Conservation (phyloP, 2,329 filamentous ascomycete genomes). For the Trichophyton verrucosum region DNA sequence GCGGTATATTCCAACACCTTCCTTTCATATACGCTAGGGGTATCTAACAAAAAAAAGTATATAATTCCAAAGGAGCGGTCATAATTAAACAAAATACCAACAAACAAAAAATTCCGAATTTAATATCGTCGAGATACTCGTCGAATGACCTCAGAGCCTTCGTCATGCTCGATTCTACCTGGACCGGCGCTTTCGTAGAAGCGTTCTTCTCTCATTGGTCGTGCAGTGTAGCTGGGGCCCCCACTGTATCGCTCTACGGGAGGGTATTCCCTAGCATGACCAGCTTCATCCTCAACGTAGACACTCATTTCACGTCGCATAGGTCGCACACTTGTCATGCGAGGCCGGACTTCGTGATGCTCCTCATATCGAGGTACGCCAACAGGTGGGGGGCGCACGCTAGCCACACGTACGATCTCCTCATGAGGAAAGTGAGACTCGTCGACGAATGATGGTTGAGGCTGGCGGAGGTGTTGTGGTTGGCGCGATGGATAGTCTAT, state of each 20-base stretch:
- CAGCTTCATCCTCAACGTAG: constrained; percentile 29
- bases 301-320: constrained; percentile 32
- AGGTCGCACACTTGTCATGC: constrained; percentile 33
- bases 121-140: constrained; percentile 25
- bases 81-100: background rate
- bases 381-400: constrained; percentile 42
- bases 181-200: constrained; percentile 28
- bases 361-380: constrained; percentile 32
- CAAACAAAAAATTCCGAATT: background rate
- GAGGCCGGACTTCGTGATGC: constrained; percentile 26
- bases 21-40: background rate
- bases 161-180: constrained; percentile 21
- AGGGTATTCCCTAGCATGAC: constrained; percentile 39
- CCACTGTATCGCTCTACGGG: constrained; percentile 28
- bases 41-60: background rate
- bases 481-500: constrained; percentile 29
- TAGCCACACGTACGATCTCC: constrained; percentile 44
- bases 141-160: constrained; percentile 21
- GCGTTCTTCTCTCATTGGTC: constrained; percentile 24
- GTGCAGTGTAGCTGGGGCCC: constrained; percentile 26
- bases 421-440: constrained; percentile 51
- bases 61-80: background rate
- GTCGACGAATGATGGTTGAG: constrained; percentile 40
- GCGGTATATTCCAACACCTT: background rate
- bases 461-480: constrained; percentile 3